Evolutionary conservation across 331 rosid genomes (phyloP).

Genomic region (Malus hybrid): DNA sequence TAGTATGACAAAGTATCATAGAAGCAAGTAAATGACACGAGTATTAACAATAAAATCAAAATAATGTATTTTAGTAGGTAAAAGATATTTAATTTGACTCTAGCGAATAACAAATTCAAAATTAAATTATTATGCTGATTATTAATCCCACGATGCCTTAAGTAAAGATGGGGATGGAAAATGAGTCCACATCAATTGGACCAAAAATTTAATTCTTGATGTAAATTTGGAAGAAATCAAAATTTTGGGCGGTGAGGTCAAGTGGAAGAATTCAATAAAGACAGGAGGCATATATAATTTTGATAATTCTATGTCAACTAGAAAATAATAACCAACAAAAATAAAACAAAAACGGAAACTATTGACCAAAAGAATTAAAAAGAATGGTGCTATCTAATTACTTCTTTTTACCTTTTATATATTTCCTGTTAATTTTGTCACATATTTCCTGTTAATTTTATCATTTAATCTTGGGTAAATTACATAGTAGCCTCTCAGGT

Average conservation of each 20-base stretch:
- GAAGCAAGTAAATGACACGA: not conserved
- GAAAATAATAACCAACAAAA: not conserved
- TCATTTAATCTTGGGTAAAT: too few relatives aligned
- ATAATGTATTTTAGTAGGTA: too few relatives aligned
- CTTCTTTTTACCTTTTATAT: too few relatives aligned
- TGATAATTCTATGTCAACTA: slow-evolving; percentile 5
- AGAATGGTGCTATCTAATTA: too few relatives aligned
- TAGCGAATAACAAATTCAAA: too few relatives aligned
- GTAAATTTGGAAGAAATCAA: not conserved
- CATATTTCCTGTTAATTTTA: too few relatives aligned
- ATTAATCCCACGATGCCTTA: not conserved
- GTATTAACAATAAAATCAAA: not conserved
- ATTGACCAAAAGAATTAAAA: too few relatives aligned
- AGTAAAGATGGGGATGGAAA: not conserved
- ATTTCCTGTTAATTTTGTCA: too few relatives aligned
- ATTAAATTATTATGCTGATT: too few relatives aligned
- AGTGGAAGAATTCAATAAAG: not conserved
- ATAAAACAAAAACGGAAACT: too few relatives aligned
- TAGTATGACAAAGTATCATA: not conserved
- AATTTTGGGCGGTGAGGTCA: not conserved
- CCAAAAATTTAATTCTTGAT: not conserved
- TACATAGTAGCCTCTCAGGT: too few relatives aligned
- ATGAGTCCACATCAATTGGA: not conserved
- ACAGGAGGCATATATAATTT: not conserved
- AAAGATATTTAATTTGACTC: too few relatives aligned